A percentile compares a stretch with the other conserved stretches of the same genome.
Evolutionary conservation across 805 yeast species (phyloP).

Genomic region (Tetrapisispora taiwanensis): DNA sequence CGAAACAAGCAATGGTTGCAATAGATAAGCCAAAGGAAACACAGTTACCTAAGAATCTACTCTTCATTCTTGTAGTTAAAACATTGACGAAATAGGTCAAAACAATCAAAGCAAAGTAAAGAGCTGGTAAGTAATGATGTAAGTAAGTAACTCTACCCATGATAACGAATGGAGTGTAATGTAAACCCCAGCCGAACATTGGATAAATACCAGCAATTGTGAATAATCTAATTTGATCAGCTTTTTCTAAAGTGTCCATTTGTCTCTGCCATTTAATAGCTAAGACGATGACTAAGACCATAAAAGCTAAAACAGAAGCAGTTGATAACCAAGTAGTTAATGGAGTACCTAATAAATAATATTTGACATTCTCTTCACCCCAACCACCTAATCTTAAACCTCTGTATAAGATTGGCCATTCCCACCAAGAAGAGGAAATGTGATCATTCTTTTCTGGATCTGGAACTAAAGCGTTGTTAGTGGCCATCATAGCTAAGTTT

Average conservation of each 20-base stretch:
- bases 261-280: slow-evolving; percentile 64
- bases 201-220: slow-evolving; percentile 69
- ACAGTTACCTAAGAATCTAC: slow-evolving; percentile 29
- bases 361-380: slow-evolving; percentile 54
- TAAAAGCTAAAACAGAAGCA: slow-evolving; percentile 46
- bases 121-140: slow-evolving; percentile 93
- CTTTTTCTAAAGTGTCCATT: slow-evolving; percentile 31
- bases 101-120: slow-evolving; percentile 67
- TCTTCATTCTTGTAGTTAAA: slow-evolving; percentile 6
- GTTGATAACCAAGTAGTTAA: slow-evolving; percentile 71
- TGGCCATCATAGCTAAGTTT: slow-evolving; percentile 86
- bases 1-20: slow-evolving; percentile 43
- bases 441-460: slow-evolving; percentile 65
- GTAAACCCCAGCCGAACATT: slow-evolving; percentile 83
- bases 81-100: slow-evolving; percentile 46
- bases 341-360: slow-evolving; percentile 67
- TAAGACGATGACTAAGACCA: slow-evolving; percentile 36
- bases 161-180: slow-evolving; percentile 76
- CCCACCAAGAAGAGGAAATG: slow-evolving; percentile 73
- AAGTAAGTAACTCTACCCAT: slow-evolving; percentile 97
- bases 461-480: slow-evolving; percentile 75
- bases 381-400: slow-evolving; percentile 77
- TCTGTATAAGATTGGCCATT: slow-evolving; percentile 71
- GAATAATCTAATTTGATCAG: slow-evolving; percentile 31
- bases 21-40: slow-evolving; percentile 34